Evolutionary conservation across 768 basidiomycete species (phyloP).

Genomic region (Hygrocybe punicea): DNA sequence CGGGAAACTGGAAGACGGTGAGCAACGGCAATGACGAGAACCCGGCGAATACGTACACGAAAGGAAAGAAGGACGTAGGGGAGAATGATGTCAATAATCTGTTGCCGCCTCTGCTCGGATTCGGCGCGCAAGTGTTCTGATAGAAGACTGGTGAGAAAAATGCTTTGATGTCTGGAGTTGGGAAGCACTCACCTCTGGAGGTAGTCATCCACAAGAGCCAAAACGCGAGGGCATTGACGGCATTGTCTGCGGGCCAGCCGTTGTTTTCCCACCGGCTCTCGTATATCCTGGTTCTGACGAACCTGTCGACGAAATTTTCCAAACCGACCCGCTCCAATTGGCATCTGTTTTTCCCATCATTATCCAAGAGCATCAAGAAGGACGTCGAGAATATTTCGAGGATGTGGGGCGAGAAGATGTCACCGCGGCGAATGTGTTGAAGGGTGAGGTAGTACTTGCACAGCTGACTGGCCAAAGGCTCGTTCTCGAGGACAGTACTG

Average conservation of each 20-base stretch:
- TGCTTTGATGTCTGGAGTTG: background rate
- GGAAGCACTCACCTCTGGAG: constrained; percentile 34
- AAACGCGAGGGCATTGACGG: constrained; percentile 46
- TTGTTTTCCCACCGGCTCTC: constrained; percentile 25
- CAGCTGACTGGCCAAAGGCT: constrained; percentile 31
- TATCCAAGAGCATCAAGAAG: constrained; percentile 53
- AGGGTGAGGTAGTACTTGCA: constrained; percentile 37
- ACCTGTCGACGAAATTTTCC: constrained; percentile 38
- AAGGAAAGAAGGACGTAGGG: constrained; percentile 50
- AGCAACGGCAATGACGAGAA: constrained; percentile 2
- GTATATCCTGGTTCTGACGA: constrained; percentile 42
- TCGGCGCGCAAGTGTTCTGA: constrained; percentile 33
- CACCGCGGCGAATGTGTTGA: constrained; percentile 33
- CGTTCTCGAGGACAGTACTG: constrained; percentile 28
- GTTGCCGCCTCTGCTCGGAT: constrained; percentile 23
- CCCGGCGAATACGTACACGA: constrained; percentile 35
- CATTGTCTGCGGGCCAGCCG: constrained; percentile 52
- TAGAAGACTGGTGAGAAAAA: background rate
- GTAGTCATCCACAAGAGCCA: constrained; percentile 58
- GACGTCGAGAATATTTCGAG: constrained; percentile 42
- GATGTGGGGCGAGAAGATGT: constrained; percentile 33
- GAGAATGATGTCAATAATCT: constrained; percentile 34
- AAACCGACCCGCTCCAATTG: constrained; percentile 49
- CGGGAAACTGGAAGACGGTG: constrained; percentile 43
- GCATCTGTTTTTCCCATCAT: constrained; percentile 51